These are phyloP conservation scores for Hygrocybe punicea DNA, from an alignment of 768 basidiomycete species.

Conservation along the genomic window DNA sequence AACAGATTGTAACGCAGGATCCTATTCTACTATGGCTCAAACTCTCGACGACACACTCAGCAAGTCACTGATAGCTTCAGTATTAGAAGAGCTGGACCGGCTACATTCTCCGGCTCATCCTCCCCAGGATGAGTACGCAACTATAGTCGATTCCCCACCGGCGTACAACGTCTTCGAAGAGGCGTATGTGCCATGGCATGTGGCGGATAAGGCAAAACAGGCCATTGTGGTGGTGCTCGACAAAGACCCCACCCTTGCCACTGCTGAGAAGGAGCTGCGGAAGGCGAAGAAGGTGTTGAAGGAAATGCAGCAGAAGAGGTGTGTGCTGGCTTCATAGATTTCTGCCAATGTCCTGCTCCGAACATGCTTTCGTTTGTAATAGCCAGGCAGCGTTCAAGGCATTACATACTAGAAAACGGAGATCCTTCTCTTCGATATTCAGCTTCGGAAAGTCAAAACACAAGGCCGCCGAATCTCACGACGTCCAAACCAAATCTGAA, in stretches of 20 bases:
- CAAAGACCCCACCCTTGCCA: background rate
- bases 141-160: background rate
- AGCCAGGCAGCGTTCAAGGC: conserved; percentile 1
- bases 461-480: background rate
- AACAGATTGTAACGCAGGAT: no score
- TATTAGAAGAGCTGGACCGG: background rate
- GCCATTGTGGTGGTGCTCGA: background rate
- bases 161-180: background rate
- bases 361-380: background rate
- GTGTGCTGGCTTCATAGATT: no score
- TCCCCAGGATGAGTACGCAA: conserved; percentile 1
- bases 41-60: background rate
- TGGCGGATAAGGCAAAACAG: background rate
- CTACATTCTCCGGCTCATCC: background rate
- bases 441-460: background rate
- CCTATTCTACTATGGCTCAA: no score
- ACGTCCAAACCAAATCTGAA: background rate
- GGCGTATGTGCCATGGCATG: background rate
- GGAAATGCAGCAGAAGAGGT: background rate
- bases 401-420: background rate
- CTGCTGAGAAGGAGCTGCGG: conserved; percentile 16
- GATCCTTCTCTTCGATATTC: background rate
- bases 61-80: background rate
- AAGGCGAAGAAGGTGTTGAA: background rate
- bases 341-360: background rate